Base-by-base conservation (phyloP, 371 early-diverging fungal genomes). In the Mucor sp. region DNA sequence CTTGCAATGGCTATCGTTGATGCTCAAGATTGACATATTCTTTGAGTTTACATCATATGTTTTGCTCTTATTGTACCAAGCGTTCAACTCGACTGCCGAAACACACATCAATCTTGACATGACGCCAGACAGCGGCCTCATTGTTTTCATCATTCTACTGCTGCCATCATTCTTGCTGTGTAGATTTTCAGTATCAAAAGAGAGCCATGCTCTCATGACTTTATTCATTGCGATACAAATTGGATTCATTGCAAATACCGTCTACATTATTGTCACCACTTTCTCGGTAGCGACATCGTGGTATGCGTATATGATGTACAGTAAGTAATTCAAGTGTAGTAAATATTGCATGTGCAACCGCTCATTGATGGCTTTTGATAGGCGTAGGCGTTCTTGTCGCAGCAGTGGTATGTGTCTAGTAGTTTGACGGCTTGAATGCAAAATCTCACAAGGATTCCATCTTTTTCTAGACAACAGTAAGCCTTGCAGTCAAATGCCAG, bases 1-100 rank as follows among this genome's bases (percentile, higher is more conserved):
- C 27, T 35, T 37, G 15, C 58, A 48, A 62, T 68, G 48, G 57
- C 53, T 63, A n/a, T 63, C 64, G 43, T 21, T 63, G 4, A 35
- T 47, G 44, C 4, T 68, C 6, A 68, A 68, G n/a, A 47, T 68
- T 25, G 58, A 68, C 50, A 58, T 68, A 4, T 68, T 58, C 32
- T 68, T 68, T 37, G 58, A 68, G 32, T 39, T 63, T 4, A 27
- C 21, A 35, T 32, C 43, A 0, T 63, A 50, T 19, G 17, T 63
- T 11, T 41, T 63, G 23, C 50, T 63, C 25, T 35, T 63, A 1
- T 7, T 62, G 32, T 50, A 48, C 23, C 25, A 17, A 8, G 2
- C 6, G 25, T 50, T 50, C 50, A 50, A 50, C 25, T 11, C 50
- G 23, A 21, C 50, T 19, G 12, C 4, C 25, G 25, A 9, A 25